A percentile compares a stretch with the other conserved stretches of the same genome.
phyloP scores from a whole-genome alignment of 306 rosid species.

The Quercus aquifolioides region DNA sequence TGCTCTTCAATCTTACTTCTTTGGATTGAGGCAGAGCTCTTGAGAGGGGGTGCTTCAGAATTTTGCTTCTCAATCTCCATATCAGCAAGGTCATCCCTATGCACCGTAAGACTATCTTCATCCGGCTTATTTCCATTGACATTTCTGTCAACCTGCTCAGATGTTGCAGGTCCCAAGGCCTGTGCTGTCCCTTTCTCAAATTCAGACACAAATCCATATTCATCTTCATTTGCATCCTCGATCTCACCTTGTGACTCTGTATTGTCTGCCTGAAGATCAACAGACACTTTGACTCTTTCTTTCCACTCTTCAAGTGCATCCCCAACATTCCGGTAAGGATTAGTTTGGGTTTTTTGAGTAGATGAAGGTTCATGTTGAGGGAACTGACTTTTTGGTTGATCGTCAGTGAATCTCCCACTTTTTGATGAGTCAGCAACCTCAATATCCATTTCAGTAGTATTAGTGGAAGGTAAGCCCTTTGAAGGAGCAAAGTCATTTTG shows the following conservation, averaged over 20 bases:
- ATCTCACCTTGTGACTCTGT: conserved; percentile 42
- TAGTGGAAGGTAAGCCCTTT: conserved; percentile 57
- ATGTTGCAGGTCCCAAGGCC: conserved; percentile 86
- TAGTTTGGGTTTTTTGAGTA: conserved; percentile 54
- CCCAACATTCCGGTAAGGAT: conserved; percentile 72
- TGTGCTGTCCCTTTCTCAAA: conserved; percentile 77
- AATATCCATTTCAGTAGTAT: conserved; percentile 53
- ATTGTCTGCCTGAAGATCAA: conserved; percentile 54
- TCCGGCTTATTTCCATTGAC: conserved; percentile 33
- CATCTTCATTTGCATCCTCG: conserved; percentile 68
- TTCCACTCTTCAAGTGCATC: conserved; percentile 72
- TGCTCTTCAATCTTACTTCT: conserved; percentile 45
- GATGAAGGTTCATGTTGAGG: conserved; percentile 41
- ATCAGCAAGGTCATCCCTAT: conserved; percentile 30
- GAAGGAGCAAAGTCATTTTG: conserved; percentile 43
- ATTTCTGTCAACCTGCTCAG: conserved; percentile 68
- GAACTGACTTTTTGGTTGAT: conserved; percentile 35
- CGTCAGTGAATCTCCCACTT: conserved; percentile 49
- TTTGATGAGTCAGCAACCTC: conserved; percentile 55
- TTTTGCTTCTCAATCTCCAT: conserved; percentile 54
- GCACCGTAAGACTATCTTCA: conserved; percentile 32
- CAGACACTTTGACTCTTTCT: conserved; percentile 63
- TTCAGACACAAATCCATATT: conserved; percentile 79
- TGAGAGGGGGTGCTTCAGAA: conserved; percentile 35
- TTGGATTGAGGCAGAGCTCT: conserved; percentile 28